Percentiles rank a stretch among this genome's conserved stretches.
These are phyloP conservation scores for Hypholoma fasciculare DNA, from an alignment of 768 basidiomycete species.

Conservation along the genomic window DNA sequence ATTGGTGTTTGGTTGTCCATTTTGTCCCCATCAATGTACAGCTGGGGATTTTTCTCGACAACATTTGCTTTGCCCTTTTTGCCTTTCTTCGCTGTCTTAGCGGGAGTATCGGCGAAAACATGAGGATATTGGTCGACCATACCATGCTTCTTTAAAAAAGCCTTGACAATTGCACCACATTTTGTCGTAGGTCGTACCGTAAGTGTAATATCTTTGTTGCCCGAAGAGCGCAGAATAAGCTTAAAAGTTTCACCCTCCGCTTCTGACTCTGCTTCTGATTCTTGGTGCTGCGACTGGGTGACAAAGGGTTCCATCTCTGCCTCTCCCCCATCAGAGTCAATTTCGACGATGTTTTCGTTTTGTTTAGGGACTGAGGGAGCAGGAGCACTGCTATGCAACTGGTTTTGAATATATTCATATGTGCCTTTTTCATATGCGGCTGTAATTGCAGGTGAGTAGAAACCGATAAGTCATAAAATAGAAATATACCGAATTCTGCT, in stretches of 20 bases:
- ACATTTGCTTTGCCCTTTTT: conserved; percentile 28
- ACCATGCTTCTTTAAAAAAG: conserved; percentile 70
- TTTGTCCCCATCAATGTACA: conserved; percentile 73
- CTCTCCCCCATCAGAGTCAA: conserved; percentile 26
- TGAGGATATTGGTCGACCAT: conserved; percentile 54
- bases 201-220: conserved; percentile 55
- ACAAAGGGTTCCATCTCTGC: conserved; percentile 6
- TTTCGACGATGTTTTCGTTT: conserved; percentile 18
- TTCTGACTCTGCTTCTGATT: conserved; percentile 42
- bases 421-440: conserved; percentile 68
- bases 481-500: conserved; percentile 42
- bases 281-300: conserved; percentile 15
- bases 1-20: conserved; percentile 62
- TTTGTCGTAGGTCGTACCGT: conserved; percentile 75
- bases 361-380: background rate
- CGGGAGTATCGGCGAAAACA: conserved; percentile 22
- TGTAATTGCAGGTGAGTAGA: conserved; percentile 20
- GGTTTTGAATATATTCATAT: conserved; percentile 58
- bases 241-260: conserved; percentile 60
- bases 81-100: conserved; percentile 17
- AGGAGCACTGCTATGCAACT: background rate
- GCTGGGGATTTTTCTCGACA: conserved; percentile 40
- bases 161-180: conserved; percentile 73
- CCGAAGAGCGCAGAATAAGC: conserved; percentile 61
- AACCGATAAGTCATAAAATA: too few relatives aligned